Base-by-base conservation (phyloP, 192 early-diverging fungal species). In the Coemansia sp. region DNA sequence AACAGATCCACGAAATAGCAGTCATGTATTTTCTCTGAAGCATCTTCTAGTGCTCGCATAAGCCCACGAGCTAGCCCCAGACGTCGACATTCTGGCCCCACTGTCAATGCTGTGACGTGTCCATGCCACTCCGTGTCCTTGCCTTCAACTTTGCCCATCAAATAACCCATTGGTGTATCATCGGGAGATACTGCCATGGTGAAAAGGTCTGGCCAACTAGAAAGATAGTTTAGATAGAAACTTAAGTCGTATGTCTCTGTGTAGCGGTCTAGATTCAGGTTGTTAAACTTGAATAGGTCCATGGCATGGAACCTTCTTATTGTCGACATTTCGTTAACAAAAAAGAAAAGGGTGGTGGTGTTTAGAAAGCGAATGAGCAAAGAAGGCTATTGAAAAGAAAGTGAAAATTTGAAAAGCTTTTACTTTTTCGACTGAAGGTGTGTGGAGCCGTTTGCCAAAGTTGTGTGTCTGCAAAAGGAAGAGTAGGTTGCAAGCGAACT, bases 111-210 rank as follows among this genome's bases (percentile, higher is more conserved):
- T 2, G 97, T 97, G 27, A 99, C 97, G 67, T 99, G 97, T 6
- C 97, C 97, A 69, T 99, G 97, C 95, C 95, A 97, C 26, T 91
- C 84, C 58, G 89, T 87, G 31, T 84, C 86, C 1, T 74, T 82
- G 54, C 95, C 97, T 70, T 99, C 97, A 12, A 93, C 92, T 68
- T 99, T 99, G 30, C 94, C 94, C 92, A 99, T 96, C 19, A 95
- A 89, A 82, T 64, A 68, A 32, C 93, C 95, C 94, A 97, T 96
- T 21, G 87, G 60, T 6, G 70, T 64, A 7, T 84, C 85, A 54
- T 77, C 81, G 2, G 92, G 83, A 0, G 92, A 88, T 58, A 90
- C 88, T 65, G 95, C 92, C 21, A 91, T 84, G 19, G 84, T 86
- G 73, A 94, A 99, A 52, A 94, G 88, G 70, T 96, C 94, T 23